phyloP scores from a whole-genome alignment of 306 rosid genomes.

The Vicia sativa region DNA sequence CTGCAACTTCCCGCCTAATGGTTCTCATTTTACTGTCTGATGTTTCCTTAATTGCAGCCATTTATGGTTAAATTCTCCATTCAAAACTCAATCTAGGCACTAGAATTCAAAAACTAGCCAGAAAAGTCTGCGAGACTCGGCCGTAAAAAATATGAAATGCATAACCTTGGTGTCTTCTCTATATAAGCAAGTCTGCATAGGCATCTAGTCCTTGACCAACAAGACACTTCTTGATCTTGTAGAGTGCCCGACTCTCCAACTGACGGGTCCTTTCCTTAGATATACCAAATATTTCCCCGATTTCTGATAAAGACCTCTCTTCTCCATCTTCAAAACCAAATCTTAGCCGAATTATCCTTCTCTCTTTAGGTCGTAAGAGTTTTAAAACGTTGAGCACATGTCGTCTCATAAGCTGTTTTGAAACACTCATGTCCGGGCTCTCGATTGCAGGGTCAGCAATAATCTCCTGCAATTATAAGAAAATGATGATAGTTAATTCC shows the following conservation, averaged over 20 bases:
- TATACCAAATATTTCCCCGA: constrained; percentile 69
- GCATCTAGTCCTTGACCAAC: constrained; percentile 69
- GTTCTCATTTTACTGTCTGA: constrained; percentile 9
- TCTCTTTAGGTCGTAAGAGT: constrained; percentile 64
- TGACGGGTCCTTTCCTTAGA: constrained; percentile 86
- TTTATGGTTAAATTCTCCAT: constrained; percentile 28
- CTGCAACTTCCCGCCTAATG: neutral
- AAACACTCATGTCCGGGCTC: constrained; percentile 58
- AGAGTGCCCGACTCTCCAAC: constrained; percentile 62
- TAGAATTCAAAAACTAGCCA: neutral
- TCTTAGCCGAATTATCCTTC: constrained; percentile 73
- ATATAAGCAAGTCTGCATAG: constrained; percentile 65
- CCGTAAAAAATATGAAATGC: constrained; percentile 35
- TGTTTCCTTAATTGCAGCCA: constrained; percentile 16
- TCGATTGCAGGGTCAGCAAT: constrained; percentile 72
- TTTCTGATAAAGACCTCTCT: constrained; percentile 63
- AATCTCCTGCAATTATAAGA: constrained; percentile 64
- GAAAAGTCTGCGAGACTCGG: neutral
- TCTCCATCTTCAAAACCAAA: constrained; percentile 75
- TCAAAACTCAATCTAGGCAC: constrained; percentile 28
- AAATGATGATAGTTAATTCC: constrained; percentile 7
- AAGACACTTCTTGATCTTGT: constrained; percentile 72
- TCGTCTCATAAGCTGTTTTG: constrained; percentile 78
- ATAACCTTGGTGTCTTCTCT: constrained; percentile 31
- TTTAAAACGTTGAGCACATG: constrained; percentile 65